Conservation (phyloP, 2,329 filamentous ascomycete genomes). For the Polytolypa hystricis region DNA sequence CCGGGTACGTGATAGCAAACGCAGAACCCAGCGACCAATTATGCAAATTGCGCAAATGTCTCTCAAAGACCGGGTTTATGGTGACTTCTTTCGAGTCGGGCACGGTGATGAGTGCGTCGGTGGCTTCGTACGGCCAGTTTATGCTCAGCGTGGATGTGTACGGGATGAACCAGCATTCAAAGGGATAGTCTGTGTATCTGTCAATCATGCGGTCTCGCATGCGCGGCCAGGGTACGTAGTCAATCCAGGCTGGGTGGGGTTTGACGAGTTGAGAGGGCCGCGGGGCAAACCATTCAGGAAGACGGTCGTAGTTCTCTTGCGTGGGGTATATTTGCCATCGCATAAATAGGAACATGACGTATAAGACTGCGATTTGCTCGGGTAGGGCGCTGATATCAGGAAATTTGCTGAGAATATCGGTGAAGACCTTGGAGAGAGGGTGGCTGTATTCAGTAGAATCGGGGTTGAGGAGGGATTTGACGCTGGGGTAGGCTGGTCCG, state of each 20-base stretch:
- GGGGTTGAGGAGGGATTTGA: constrained; percentile 67
- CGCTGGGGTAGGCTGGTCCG: constrained; percentile 68
- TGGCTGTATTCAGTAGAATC: constrained; percentile 53
- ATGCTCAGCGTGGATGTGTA: constrained; percentile 65
- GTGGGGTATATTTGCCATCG: constrained; percentile 75
- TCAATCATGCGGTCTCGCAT: constrained; percentile 59
- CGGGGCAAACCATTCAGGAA: constrained; percentile 64
- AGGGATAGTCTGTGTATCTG: constrained; percentile 47
- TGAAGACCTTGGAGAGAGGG: constrained; percentile 72
- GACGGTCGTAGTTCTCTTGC: constrained; percentile 62
- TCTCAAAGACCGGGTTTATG: constrained; percentile 79
- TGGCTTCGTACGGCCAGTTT: constrained; percentile 75
- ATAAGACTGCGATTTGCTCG: constrained; percentile 71
- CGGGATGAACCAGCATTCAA: constrained; percentile 74
- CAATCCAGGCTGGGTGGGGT: constrained; percentile 69
- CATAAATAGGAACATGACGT: constrained; percentile 79
- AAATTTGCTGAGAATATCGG: constrained; percentile 75
- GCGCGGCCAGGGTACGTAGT: constrained; percentile 66
- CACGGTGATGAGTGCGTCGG: constrained; percentile 53
- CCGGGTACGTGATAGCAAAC: constrained; percentile 57
- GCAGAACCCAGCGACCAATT: constrained; percentile 72
- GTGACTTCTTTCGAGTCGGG: constrained; percentile 50
- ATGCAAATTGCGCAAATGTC: constrained; percentile 59
- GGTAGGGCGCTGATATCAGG: constrained; percentile 67
- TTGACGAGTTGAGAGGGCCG: constrained; percentile 53